Evolutionary conservation across 2,329 filamentous ascomycete genomes (phyloP).

Genomic region (Fusarium sp.): DNA sequence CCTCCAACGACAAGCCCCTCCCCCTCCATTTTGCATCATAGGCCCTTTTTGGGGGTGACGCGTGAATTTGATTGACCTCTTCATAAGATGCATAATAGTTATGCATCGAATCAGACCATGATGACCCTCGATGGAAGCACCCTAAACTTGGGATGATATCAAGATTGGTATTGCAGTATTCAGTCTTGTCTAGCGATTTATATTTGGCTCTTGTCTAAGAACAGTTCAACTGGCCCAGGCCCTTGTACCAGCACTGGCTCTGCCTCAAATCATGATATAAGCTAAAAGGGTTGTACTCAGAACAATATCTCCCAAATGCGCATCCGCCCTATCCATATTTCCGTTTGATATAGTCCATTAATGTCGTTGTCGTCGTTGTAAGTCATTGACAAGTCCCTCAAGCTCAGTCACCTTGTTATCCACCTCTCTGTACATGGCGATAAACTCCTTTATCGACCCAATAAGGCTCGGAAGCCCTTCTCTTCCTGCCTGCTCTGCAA

Average conservation of each 20-base stretch:
- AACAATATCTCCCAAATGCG: constrained; percentile 16
- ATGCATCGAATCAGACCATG: background rate
- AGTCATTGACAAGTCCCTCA: constrained; percentile 54
- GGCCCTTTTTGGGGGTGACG: background rate
- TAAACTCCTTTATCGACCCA: constrained; percentile 67
- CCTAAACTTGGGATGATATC: background rate
- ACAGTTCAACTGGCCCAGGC: background rate
- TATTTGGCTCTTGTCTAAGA: background rate
- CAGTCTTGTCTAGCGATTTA: background rate
- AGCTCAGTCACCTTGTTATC: constrained; percentile 58
- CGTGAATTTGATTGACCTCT: background rate
- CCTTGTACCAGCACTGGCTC: background rate
- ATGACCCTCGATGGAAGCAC: background rate
- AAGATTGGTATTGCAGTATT: background rate
- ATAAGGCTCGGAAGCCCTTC: constrained; percentile 60
- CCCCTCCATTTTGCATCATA: constrained; percentile 46
- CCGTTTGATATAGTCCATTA: constrained; percentile 24
- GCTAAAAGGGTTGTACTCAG: constrained; percentile 16
- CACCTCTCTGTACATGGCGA: constrained; percentile 62
- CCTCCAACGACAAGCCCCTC: too few relatives aligned
- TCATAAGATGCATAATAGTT: background rate
- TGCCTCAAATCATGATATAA: constrained; percentile 18
- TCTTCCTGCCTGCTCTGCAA: constrained; percentile 57
- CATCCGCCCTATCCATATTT: constrained; percentile 5
- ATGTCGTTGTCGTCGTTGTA: constrained; percentile 44